Evolutionary conservation across 2,329 filamentous ascomycete genomes (phyloP).

Genomic region (Claviceps fusiformis): DNA sequence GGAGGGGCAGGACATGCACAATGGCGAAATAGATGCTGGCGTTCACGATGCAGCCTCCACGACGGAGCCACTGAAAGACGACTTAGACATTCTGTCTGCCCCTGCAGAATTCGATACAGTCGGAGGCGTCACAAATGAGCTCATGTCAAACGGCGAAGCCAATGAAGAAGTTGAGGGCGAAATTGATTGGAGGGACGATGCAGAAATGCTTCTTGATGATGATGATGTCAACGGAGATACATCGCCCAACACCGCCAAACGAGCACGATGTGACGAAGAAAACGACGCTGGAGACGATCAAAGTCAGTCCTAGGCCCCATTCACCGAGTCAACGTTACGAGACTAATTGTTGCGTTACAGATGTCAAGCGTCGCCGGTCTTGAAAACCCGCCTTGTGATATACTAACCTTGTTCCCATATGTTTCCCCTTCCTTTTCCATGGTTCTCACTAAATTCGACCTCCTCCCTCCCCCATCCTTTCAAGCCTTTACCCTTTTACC

Average conservation of each 20-base stretch:
- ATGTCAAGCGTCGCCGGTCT: conserved; percentile 10
- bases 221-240: conserved; percentile 1
- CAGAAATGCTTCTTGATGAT: neutral
- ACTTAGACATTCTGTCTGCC: conserved; percentile 17
- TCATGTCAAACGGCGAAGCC: neutral
- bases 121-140: neutral
- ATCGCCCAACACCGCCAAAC: conserved; percentile 5
- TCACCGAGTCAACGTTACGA: neutral
- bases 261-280: conserved; percentile 9
- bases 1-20: neutral
- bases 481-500: no score
- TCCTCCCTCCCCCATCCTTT: neutral
- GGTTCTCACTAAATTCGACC: neutral
- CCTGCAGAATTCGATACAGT: neutral
- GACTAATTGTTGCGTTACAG: conserved; percentile 6
- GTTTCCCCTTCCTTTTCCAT: neutral
- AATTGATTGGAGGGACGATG: conserved; percentile 12
- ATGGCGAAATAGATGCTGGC: neutral
- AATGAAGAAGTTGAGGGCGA: conserved; percentile 2
- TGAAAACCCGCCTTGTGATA: conserved; percentile 2
- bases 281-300: conserved; percentile 6
- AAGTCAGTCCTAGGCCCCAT: conserved; percentile 3
- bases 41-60: conserved; percentile 1
- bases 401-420: conserved; percentile 2
- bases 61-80: conserved; percentile 12